Evolutionary conservation across 495 filamentous ascomycete genomes (phyloP), one percentile per base, ranked within the genome.

Genomic region (Delitschia confertaspora): DNA sequence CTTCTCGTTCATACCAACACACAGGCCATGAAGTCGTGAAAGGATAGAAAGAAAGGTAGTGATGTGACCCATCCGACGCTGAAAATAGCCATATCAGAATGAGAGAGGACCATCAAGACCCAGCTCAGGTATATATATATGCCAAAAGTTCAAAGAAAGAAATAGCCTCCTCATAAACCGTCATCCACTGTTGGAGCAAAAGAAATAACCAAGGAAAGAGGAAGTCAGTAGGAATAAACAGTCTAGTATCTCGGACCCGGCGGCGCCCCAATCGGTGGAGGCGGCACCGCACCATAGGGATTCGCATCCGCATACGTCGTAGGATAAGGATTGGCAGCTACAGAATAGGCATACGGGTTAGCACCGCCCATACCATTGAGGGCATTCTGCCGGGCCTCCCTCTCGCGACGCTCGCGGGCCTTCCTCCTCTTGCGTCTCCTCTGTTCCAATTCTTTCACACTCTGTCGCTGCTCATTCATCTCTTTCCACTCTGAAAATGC

Each of bases 401-500:
- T 41, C 33, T 55, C 53, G 10, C 41, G 31, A 29, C 42, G 27
- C 37, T 60, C 49, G 18, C 55, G 55, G 18, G 26, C 41, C 51
- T 55, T 58, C 50, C 57, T 57, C 40, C 49, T 38, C 45, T 60
- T 60, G 18, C 53, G 38, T 1, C 47, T 64, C 55, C 74, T 67
- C 40, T 69, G 56, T 42, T 73, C 64, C 25, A 81, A 71, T 33
- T 76, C 63, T 7, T 65, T 53, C 21, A 65, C 62, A 45, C 74
- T 70, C 47, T 73, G 68, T 24, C 74, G 67, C 56, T 79, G 69
- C 61, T 80, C 71, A 26, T 75, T 69, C 49, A 75, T 76, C 47
- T 80, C 72, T 59, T 79, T 73, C 79, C 79, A 83, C 60, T 88
- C 84, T 3, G 72, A 72, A 50, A 86, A 69, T 30, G 85, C 86